Conservation (phyloP, 768 basidiomycete species). For the Coprinellus micaceus region DNA sequence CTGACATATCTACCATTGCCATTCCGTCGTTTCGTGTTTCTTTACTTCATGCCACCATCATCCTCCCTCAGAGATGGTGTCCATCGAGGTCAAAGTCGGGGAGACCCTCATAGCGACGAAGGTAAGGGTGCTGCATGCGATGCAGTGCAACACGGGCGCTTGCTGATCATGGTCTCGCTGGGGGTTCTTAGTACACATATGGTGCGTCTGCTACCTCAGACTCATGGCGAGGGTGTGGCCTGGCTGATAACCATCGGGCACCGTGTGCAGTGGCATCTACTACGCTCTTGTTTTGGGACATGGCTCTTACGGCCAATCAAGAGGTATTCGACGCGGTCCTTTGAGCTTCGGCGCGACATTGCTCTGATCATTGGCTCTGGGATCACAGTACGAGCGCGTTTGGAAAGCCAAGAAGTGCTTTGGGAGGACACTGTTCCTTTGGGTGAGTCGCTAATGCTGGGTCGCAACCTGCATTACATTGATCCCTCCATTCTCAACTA, state of each 20-base stretch:
- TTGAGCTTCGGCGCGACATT: no score
- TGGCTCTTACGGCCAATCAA: conserved; percentile 17
- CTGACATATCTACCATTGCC: not conserved
- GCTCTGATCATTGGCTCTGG: no score
- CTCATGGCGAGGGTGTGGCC: not conserved
- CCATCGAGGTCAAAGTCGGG: not conserved
- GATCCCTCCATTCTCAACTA: not conserved
- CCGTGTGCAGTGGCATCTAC: conserved; percentile 19
- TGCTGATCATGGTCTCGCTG: not conserved
- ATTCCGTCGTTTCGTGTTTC: not conserved
- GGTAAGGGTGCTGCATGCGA: conserved; percentile 4
- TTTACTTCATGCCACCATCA: conserved; percentile 1
- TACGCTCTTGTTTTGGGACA: conserved; percentile 24
- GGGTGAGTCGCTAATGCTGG: conserved; percentile 9
- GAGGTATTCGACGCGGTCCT: conserved; percentile 17
- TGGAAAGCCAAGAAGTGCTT: conserved; percentile 19
- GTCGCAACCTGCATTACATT: not conserved
- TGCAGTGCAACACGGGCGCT: not conserved
- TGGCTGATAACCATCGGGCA: not conserved
- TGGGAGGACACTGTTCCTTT: conserved; percentile 20
- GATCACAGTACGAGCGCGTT: conserved; percentile 15
- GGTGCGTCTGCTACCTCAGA: not conserved
- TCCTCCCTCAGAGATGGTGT: not conserved
- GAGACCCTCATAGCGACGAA: conserved; percentile 14
- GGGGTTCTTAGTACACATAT: conserved; percentile 11